A percentile compares a stretch with the other conserved stretches of the same genome.
phyloP scores from a whole-genome alignment of 2,329 filamentous ascomycete genomes.

The Biscogniauxia sp. region DNA sequence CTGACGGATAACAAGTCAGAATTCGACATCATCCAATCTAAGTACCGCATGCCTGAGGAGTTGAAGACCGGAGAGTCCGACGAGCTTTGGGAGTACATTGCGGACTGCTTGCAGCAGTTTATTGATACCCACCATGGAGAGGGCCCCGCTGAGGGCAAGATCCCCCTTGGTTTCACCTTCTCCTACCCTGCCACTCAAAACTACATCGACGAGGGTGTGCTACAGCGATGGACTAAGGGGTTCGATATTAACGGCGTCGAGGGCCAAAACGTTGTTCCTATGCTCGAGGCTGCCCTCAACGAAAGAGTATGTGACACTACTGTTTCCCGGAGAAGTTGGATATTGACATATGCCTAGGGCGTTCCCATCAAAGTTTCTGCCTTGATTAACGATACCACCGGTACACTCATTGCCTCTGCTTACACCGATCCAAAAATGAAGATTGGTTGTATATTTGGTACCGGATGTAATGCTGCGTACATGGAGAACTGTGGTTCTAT shows the following conservation, averaged over 20 bases:
- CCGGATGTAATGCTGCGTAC: conserved; percentile 96
- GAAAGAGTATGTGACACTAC: conserved; percentile 52
- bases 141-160: conserved; percentile 53
- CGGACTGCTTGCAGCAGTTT: conserved; percentile 88
- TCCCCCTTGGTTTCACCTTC: conserved; percentile 92
- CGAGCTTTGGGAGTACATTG: conserved; percentile 92
- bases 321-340: not conserved
- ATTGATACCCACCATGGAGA: conserved; percentile 80
- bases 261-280: conserved; percentile 83
- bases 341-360: conserved; percentile 49
- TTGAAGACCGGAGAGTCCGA: conserved; percentile 81
- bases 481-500: conserved; percentile 92
- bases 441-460: conserved; percentile 98
- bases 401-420: conserved; percentile 91
- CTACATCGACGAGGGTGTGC: conserved; percentile 86
- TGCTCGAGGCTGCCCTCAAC: conserved; percentile 75
- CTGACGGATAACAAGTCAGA: conserved; percentile 83
- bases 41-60: conserved; percentile 92
- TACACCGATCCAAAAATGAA: conserved; percentile 94
- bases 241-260: conserved; percentile 93
- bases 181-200: conserved; percentile 92
- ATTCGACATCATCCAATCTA: conserved; percentile 93
- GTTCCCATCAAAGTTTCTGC: conserved; percentile 92
- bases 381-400: conserved; percentile 96
- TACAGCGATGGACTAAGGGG: conserved; percentile 96